Conservation (phyloP, 257 asterid species). For the Phtheirospermum japonicum region DNA sequence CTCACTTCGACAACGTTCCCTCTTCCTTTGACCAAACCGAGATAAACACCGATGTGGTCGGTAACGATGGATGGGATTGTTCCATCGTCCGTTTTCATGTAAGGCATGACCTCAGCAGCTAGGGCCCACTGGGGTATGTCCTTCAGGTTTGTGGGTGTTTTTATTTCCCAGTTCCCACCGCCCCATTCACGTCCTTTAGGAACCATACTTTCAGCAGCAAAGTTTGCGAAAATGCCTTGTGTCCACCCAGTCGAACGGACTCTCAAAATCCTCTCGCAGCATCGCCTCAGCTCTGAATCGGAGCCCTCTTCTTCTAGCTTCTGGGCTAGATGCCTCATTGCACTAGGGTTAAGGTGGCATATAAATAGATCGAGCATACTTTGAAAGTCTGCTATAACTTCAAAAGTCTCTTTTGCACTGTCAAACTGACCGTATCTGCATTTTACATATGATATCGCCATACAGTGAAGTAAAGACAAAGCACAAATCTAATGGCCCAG, state of each 20-base stretch:
- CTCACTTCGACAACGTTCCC: slow-evolving; percentile 93
- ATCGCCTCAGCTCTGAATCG: slow-evolving; percentile 92
- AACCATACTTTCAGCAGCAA: slow-evolving; percentile 99
- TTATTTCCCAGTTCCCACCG: slow-evolving; percentile 99
- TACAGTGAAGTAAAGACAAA: slow-evolving; percentile 16
- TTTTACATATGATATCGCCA: slow-evolving; percentile 22
- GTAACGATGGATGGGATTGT: slow-evolving; percentile 92
- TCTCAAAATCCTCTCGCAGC: slow-evolving; percentile 92
- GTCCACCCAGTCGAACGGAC: slow-evolving; percentile 99
- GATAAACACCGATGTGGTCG: slow-evolving; percentile 95
- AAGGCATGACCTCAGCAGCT: slow-evolving; percentile 99
- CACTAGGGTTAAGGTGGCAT: slow-evolving; percentile 99
- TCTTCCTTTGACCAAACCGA: slow-evolving; percentile 94
- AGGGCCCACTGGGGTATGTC: slow-evolving; percentile 98
- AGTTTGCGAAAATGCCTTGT: slow-evolving; percentile 97
- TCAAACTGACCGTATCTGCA: slow-evolving; percentile 97
- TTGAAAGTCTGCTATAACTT: slow-evolving; percentile 90
- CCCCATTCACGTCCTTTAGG: slow-evolving; percentile 99
- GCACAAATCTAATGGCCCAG: not conserved
- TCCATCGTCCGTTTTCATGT: slow-evolving; percentile 98
- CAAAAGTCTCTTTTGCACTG: slow-evolving; percentile 97
- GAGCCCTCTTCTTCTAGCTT: slow-evolving; percentile 84
- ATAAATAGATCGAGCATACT: slow-evolving; percentile 94
- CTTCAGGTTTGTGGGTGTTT: slow-evolving; percentile 85
- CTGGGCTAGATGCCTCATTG: slow-evolving; percentile 97